Percentiles rank a stretch among this genome's conserved stretches.
Evolutionary conservation across 2,329 filamentous ascomycete species (phyloP).

Genomic region (Zymoseptoria passerinii): DNA sequence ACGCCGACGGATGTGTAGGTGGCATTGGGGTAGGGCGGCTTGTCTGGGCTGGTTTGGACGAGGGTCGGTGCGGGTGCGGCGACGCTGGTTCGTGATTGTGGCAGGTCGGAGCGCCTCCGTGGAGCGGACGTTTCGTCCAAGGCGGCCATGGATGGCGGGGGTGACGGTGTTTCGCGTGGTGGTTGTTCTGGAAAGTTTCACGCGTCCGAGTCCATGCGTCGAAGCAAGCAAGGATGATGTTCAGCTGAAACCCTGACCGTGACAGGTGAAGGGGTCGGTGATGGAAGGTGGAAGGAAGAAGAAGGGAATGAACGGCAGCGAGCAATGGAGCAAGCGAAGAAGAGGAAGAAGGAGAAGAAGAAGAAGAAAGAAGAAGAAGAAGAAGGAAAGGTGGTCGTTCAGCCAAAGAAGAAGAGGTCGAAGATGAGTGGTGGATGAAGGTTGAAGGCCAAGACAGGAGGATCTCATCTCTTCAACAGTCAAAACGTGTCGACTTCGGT

Average conservation of each 20-base stretch:
- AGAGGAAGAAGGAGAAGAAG: neutral
- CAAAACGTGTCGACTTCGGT: too few species aligned
- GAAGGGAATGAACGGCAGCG: neutral
- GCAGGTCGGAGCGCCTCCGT: neutral
- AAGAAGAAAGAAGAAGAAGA: neutral
- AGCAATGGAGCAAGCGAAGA: neutral
- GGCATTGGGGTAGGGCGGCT: conserved; percentile 26
- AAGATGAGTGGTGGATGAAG: too few species aligned
- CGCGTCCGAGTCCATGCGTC: neutral
- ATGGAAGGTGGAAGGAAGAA: neutral
- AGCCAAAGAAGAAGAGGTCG: neutral
- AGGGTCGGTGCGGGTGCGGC: neutral
- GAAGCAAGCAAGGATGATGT: neutral
- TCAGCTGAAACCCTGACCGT: neutral
- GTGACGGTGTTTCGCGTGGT: neutral
- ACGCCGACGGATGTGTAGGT: conserved; percentile 68
- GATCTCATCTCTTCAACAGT: too few species aligned
- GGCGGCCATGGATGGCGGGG: neutral
- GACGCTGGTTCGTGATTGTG: neutral
- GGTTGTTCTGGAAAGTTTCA: neutral
- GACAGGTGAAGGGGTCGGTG: neutral
- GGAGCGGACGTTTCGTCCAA: neutral
- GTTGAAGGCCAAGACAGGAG: neutral
- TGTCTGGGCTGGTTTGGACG: conserved; percentile 24
- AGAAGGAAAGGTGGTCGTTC: neutral